Conservation (phyloP, 306 rosid species). For the Calophaca sinica region DNA sequence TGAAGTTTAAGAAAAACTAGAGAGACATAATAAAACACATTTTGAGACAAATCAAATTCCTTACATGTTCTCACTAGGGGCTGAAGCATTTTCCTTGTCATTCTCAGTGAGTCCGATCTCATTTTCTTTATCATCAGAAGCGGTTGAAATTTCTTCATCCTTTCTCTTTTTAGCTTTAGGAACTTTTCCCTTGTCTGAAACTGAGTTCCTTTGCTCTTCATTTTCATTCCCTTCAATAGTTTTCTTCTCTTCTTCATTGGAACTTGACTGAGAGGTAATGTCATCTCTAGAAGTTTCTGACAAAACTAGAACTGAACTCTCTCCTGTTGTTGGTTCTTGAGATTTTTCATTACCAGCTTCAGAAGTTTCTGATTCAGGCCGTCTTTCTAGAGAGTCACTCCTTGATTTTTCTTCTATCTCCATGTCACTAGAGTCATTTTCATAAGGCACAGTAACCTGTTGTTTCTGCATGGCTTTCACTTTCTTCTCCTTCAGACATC, state of each 20-base stretch:
- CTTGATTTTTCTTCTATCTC: slow-evolving; percentile 68
- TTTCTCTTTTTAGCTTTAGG: slow-evolving; percentile 45
- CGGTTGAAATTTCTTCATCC: slow-evolving; percentile 53
- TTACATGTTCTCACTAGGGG: slow-evolving; percentile 66
- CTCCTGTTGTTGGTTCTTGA: slow-evolving; percentile 34
- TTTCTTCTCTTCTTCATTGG: slow-evolving; percentile 44
- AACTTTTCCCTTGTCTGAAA: slow-evolving; percentile 38
- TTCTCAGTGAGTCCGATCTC: slow-evolving; percentile 44
- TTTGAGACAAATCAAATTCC: slow-evolving; percentile 29
- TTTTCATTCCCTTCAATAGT: slow-evolving; percentile 41
- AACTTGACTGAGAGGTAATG: slow-evolving; percentile 43
- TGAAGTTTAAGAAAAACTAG: slow-evolving; percentile 28
- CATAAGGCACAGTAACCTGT: slow-evolving; percentile 36
- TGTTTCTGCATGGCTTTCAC: slow-evolving; percentile 47
- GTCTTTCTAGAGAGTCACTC: slow-evolving; percentile 56
- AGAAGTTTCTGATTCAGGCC: slow-evolving; percentile 47
- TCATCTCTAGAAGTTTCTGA: slow-evolving; percentile 48
- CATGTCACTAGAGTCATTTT: slow-evolving; percentile 64
- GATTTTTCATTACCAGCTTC: slow-evolving; percentile 38
- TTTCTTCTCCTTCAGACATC: slow-evolving; percentile 58
- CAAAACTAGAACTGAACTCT: slow-evolving; percentile 28
- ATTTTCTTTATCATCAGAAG: slow-evolving; percentile 59
- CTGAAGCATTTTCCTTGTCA: slow-evolving; percentile 69
- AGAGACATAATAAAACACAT: not conserved
- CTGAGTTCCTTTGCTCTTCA: slow-evolving; percentile 42